Base-by-base conservation (phyloP, 139 green algal genomes). In the Monoraphidium neglectum region DNA sequence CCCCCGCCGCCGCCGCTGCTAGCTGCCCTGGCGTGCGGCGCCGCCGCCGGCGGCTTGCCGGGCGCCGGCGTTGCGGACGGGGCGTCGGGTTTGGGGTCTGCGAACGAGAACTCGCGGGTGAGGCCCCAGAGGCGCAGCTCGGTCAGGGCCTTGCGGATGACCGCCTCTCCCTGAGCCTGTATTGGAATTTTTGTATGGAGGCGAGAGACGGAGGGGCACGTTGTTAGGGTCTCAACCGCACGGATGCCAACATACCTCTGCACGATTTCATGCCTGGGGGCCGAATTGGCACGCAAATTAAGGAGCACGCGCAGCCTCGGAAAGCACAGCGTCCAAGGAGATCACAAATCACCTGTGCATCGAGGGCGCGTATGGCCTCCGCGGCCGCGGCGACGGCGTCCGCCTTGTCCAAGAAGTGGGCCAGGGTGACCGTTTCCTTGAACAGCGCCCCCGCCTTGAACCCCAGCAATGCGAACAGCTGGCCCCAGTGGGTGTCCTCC, bases 51-150 rank as follows among this genome's bases (percentile, higher is more conserved):
- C 26, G 24, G 24, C 26, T 4, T 38, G n/a, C 61, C 32, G 61
- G 32, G 21, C 15, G 5, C n/a, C 1, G 43, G 2, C 0, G 33
- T 21, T 26, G 63, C 62, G 1, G 32, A 16, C 4, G 33, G 18
- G 5, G 63, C 49, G 10, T 13, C 63, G 32, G 70, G 10, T 53
- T 62, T 36, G 47, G 38, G 69, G 35, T 77, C 74, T 21, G 76
- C 76, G 35, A 92, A 87, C 18, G 76, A 74, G 69, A 97, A 97
- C 54, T 80, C 85, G 28, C 86, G 74, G 57, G 92, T 81, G 62
- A 94, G 75, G 49, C 89, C 87, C 92, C 92, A 97, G 2, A 90
- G 74, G 64, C 92, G 89, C 40, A 97, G 85, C 88, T 96, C 90
- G 2, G 90, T 72, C 1, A 97, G 81, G 12, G 92, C 87, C 74